A percentile compares a stretch with the other conserved stretches of the same genome.
phyloP scores from a whole-genome alignment of 805 yeast species.

The Diddensiella santjacobensis region DNA sequence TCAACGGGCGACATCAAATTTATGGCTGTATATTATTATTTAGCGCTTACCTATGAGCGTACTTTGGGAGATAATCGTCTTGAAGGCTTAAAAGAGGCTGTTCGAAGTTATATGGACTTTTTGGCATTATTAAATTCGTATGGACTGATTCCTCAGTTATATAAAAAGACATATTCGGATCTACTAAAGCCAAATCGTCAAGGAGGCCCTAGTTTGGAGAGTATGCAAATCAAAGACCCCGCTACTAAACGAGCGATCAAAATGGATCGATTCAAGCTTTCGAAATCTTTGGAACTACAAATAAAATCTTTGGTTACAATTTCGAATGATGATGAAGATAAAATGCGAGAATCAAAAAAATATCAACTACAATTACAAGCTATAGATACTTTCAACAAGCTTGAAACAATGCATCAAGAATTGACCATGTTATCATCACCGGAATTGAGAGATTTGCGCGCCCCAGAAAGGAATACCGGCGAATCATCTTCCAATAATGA shows the following conservation, averaged over 20 bases:
- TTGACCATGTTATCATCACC: conserved; percentile 53
- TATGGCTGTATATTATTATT: conserved; percentile 54
- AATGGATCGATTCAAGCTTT: conserved; percentile 61
- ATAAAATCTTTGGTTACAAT: conserved; percentile 33
- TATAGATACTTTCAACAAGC: conserved; percentile 48
- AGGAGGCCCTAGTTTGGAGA: neutral
- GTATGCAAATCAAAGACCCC: conserved; percentile 31
- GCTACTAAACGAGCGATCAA: conserved; percentile 60
- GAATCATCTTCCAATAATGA: conserved; percentile 42
- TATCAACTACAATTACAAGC: conserved; percentile 53
- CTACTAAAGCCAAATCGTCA: neutral
- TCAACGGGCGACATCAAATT: conserved; percentile 60
- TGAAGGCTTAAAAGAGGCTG: conserved; percentile 17
- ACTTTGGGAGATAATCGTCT: conserved; percentile 1
- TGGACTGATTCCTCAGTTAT: neutral
- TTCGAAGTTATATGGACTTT: conserved; percentile 26
- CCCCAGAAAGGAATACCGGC: conserved; percentile 13
- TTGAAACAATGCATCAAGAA: conserved; percentile 65
- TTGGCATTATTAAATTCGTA: conserved; percentile 24
- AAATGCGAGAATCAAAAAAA: conserved; percentile 52
- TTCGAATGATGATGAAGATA: conserved; percentile 51
- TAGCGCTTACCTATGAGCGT: conserved; percentile 43
- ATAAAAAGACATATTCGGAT: neutral
- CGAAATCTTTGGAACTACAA: conserved; percentile 48
- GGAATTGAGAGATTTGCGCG: conserved; percentile 21